Evolutionary conservation across 257 asterid species (phyloP).

Genomic region (Nicotiana attenuata): DNA sequence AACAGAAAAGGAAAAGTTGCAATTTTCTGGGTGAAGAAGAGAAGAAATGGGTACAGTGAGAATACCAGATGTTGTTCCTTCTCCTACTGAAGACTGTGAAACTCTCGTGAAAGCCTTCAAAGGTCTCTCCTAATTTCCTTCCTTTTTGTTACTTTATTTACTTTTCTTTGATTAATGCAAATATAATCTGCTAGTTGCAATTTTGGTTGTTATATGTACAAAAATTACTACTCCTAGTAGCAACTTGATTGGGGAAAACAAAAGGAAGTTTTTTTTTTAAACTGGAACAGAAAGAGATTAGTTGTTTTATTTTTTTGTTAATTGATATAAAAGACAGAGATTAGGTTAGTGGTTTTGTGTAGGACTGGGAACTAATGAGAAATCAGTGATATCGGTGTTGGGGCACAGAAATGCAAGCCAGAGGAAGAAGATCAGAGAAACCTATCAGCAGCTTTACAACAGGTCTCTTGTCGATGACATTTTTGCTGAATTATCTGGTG

Average conservation of each 20-base stretch:
- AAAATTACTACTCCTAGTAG: background rate
- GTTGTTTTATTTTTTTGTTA: background rate
- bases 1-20: background rate
- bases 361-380: slow-evolving; percentile 77
- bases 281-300: too few relatives aligned
- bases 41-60: slow-evolving; percentile 48
- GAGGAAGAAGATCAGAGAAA: slow-evolving; percentile 55
- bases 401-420: slow-evolving; percentile 61
- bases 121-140: slow-evolving; percentile 25
- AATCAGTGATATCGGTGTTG: slow-evolving; percentile 50
- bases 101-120: slow-evolving; percentile 44
- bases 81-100: slow-evolving; percentile 63
- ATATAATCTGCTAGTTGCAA: background rate
- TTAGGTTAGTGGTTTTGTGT: background rate
- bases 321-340: background rate
- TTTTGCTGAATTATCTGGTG: slow-evolving; percentile 60
- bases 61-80: slow-evolving; percentile 48
- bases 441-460: slow-evolving; percentile 50
- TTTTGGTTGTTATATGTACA: background rate
- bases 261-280: too few relatives aligned
- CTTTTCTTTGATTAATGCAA: background rate
- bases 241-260: background rate
- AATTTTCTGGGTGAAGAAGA: background rate
- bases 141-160: background rate
- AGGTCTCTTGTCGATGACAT: slow-evolving; percentile 50